Percentiles rank a stretch among this genome's conserved stretches.
Evolutionary conservation across 2,329 filamentous ascomycete species (phyloP).

Genomic region (Penicillium thymicola): DNA sequence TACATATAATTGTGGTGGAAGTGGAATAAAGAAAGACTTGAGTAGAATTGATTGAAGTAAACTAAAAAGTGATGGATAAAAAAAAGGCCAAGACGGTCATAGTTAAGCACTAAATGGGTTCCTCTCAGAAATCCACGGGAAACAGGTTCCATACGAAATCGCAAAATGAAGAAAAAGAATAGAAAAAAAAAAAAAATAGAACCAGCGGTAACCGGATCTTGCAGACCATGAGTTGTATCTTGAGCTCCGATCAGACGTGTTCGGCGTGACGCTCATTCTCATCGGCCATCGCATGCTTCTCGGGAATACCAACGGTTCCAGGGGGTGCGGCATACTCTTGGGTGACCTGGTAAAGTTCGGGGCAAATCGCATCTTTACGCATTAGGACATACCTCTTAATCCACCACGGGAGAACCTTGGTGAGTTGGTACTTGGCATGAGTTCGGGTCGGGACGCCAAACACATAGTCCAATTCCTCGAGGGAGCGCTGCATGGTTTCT

Average conservation of each 20-base stretch:
- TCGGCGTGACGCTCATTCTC: neutral
- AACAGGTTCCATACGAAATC: neutral
- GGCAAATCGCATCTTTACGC: constrained; percentile 46
- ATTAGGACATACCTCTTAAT: constrained; percentile 55
- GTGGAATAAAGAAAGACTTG: neutral
- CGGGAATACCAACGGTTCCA: neutral
- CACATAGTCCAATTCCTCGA: constrained; percentile 54
- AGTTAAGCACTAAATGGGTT: neutral
- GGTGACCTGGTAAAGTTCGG: constrained; percentile 45
- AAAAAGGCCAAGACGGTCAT: neutral
- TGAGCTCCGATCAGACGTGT: neutral
- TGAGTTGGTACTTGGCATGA: constrained; percentile 54
- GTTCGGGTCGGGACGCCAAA: constrained; percentile 53
- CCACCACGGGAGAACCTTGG: constrained; percentile 57
- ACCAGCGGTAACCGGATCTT: neutral
- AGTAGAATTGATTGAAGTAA: neutral
- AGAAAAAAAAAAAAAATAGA: neutral
- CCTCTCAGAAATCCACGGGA: neutral
- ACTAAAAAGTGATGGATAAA: neutral
- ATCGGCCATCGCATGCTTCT: neutral
- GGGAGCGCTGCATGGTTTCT: constrained; percentile 51
- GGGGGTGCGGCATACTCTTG: neutral
- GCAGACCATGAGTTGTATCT: neutral
- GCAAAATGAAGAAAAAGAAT: neutral
- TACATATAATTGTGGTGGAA: neutral